Base-by-base conservation (phyloP, 768 basidiomycete species). In the Butyriboletus loyo region DNA sequence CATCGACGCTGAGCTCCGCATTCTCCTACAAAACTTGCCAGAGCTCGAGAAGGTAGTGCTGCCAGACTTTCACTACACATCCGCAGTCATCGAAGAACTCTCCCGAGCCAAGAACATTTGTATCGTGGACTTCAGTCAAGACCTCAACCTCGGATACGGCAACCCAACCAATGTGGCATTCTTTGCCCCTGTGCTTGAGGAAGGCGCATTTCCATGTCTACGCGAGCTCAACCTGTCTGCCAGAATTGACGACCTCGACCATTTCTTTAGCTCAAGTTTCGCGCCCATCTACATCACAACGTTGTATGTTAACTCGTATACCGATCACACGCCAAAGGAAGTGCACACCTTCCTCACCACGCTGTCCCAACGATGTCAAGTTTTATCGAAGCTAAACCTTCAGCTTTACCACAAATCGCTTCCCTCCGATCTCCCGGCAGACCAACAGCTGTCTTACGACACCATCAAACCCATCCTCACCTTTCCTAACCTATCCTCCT, bases 201-300 rank as follows among this genome's bases (percentile, higher is more conserved):
- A 79, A 57, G 80, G 77, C 21, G 75, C 79, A 0, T 85, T 85
- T 60, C 80, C 80, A 0, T 68, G 72, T 2, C 68, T 86, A 5
- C 76, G 69, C 62, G 82, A 84, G 52, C 71, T 84, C 36, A 78
- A 75, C 4, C 55, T 81, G 42, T 79, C 78, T 17, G 72, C 72
- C 11, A 58, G 66, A n/a, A 71, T 83, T 24, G 66, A 68, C 6
- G 74, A 83, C 47, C 66, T 78, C 21, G 65, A 75, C 5, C 64
- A 63, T 4, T 79, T 86, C 63, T 63, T 86, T 48, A 62, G 67
- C 31, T 61, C 65, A 2, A 55, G 69, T 4, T 81, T 74, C 50
- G 71, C 79, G 0, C 85, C 85, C 0, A 58, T 61, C 6, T 77
- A 77, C 39, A 62, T 86, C 31, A 78, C 75, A 0, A 67, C 66